phyloP scores from a whole-genome alignment of 1,284 basidiomycete species.

The Sanguinoderma infundibulare region DNA sequence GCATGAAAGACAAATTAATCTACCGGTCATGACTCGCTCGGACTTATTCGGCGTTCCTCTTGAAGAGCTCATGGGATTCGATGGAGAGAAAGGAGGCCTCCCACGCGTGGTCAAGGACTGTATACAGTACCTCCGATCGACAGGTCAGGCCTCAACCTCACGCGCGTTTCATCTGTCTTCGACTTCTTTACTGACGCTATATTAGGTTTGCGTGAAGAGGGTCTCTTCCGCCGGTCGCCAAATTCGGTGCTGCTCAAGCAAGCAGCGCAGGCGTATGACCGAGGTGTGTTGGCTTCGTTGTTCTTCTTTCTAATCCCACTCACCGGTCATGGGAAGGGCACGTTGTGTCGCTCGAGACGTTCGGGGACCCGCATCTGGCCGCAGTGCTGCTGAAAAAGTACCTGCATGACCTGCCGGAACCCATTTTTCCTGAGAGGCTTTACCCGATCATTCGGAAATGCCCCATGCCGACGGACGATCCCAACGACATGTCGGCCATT shows the following conservation, averaged over 20 bases:
- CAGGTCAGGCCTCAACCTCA: conserved; percentile 42
- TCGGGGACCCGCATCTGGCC: conserved; percentile 78
- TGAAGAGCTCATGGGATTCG: conserved; percentile 79
- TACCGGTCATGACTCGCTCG: conserved; percentile 63
- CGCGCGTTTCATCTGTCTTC: conserved; percentile 3
- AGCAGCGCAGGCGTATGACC: conserved; percentile 81
- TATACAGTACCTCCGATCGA: conserved; percentile 71
- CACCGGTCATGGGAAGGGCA: conserved; percentile 50
- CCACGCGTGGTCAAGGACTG: conserved; percentile 81
- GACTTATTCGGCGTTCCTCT: conserved; percentile 80
- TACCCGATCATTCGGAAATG: conserved; percentile 73
- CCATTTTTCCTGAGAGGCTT: conserved; percentile 70
- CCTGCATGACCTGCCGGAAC: conserved; percentile 76
- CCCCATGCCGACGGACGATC: conserved; percentile 58
- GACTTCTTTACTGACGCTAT: conserved; percentile 3
- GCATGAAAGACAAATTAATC: conserved; percentile 65
- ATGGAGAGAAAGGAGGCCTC: conserved; percentile 79
- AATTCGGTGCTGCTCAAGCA: conserved; percentile 71
- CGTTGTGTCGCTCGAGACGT: conserved; percentile 74
- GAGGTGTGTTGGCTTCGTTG: conserved; percentile 48
- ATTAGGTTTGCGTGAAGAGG: conserved; percentile 72
- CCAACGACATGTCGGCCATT: conserved; percentile 59
- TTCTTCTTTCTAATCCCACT: not conserved
- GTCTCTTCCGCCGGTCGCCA: conserved; percentile 81
- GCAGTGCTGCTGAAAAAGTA: conserved; percentile 88